Conservation (phyloP, 768 basidiomycete genomes). For the Cystobasidium ongulense region DNA sequence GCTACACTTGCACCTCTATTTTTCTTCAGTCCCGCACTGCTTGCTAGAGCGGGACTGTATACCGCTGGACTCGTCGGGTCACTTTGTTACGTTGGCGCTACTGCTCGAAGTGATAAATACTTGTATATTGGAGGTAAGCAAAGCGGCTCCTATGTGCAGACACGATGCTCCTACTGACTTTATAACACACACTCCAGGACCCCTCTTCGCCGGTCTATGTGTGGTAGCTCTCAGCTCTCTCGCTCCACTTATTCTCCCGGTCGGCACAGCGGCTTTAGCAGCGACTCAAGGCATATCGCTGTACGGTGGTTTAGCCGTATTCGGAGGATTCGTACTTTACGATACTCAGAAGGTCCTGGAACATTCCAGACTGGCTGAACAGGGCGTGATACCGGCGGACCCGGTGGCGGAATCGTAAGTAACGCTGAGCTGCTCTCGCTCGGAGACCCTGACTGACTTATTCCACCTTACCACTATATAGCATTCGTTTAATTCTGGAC, state of each 20-base stretch:
- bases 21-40: constrained; percentile 73
- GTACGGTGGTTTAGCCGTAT: constrained; percentile 82
- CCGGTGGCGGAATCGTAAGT: constrained; percentile 56
- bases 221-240: constrained; percentile 78
- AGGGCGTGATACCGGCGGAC: constrained; percentile 60
- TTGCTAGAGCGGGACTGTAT: constrained; percentile 79
- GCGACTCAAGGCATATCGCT: constrained; percentile 68
- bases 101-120: constrained; percentile 75
- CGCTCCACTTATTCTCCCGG: constrained; percentile 68
- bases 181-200: constrained; percentile 48
- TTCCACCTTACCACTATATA: no score
- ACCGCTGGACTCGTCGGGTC: constrained; percentile 78
- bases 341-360: constrained; percentile 63
- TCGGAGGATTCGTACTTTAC: constrained; percentile 75
- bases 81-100: constrained; percentile 78
- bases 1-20: constrained; percentile 80
- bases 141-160: no score
- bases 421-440: background rate
- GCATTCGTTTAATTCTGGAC: no score
- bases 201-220: constrained; percentile 77
- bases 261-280: constrained; percentile 58
- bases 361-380: constrained; percentile 65
- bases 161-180: no score
- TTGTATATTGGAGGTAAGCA: constrained; percentile 62
- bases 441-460: no score